Base-by-base conservation (phyloP, 73 alveolate genomes). In the Tetrahymena thermophila region DNA sequence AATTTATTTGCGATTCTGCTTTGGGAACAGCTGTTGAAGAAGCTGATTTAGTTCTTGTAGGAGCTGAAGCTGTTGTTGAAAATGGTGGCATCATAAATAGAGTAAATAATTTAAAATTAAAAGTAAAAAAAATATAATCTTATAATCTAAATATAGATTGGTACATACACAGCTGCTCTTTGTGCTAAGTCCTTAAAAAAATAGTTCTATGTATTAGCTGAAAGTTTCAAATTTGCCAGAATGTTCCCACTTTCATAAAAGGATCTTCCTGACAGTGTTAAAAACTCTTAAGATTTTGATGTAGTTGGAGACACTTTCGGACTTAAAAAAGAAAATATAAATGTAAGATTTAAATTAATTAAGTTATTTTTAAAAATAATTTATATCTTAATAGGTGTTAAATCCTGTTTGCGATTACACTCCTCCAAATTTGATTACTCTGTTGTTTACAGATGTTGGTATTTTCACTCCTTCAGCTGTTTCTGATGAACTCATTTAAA, bases 81-180 rank as follows among this genome's bases (percentile, higher is more conserved):
- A 99, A 98, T 96, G 99, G 99, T 71, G 99, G 99, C 34, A 98
- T 99, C 55, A 98, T 99, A n/a, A 99, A 99, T 96, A 98, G 97
- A 94, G 89, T 71, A 71, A 71, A 31, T 13, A 71, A 71, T 71
- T 71, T 28, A 71, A 25, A 28, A 17, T 28, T 17, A 71, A 71
- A 25, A 71, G 31, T 3, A 71, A 25, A 0, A 3, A 10, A 0
- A 71, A 71, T 1, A 31, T 8, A 71, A 25, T 71, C n/a, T 71
- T 23, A 4, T 3, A 1, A n/a, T 23, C 1, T 71, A 13, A 9
- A 9, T 13, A 28, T 19, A 71, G 89, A 96, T 99, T 31, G 99
- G 99, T n/a, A 98, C 99, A 34, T 98, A 96, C 93, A 97, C 99
- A 7, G 94, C 97, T 7, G 99, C 99, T 10, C 95, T 99, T 42